Base-by-base conservation (phyloP, 805 yeast genomes). In the Metschnikowia orientalis region DNA sequence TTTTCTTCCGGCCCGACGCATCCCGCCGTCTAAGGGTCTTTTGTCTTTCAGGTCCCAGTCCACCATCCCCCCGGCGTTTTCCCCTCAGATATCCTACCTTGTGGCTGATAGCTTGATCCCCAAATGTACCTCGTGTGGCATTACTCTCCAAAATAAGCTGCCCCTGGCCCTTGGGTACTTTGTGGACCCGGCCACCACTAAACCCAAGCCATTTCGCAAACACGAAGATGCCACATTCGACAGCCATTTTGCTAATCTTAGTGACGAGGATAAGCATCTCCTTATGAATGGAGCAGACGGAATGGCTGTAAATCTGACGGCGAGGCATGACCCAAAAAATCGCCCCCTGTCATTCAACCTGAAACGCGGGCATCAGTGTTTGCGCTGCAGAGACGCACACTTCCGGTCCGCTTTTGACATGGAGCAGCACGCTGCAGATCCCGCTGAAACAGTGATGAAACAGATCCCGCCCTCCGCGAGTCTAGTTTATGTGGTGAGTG, bases 401-500 rank as follows among this genome's bases (percentile, higher is more conserved):
- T 59, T 69, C 46, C 67, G 68, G 19, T 66, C 72, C 18, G 48
- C 51, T 3, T 72, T 63, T 44, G 38, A 42, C 11, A 47, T 54
- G 1, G 16, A 27, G 4, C 64, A 69, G 42, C 56, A 47, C 31
- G 58, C 59, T 2, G 44, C 49, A 2, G 53, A 48, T 13, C 31
- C 53, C 1, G 43, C 50, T 8, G 48, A 45, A 4, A 33, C 27
- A 9, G 46, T 53, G 14, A 44, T 51, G 42, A 41, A 38, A 5
- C 37, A 41, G 2, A 59, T 73, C 14, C 86, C 79, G 2, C 48
- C 45, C 3, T 45, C 55, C 19, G 69, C 75, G 3, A 66, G 67
- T 6, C 44, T 81, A 1, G 69, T 80, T 2, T 79, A 81, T 48
- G 75, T 83, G 1, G 61, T 81, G 7, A 79, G 82, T 21, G 77